Evolutionary conservation across 768 basidiomycete genomes (phyloP), one percentile per base, ranked within the genome.

Genomic region (Amanita exitialis): DNA sequence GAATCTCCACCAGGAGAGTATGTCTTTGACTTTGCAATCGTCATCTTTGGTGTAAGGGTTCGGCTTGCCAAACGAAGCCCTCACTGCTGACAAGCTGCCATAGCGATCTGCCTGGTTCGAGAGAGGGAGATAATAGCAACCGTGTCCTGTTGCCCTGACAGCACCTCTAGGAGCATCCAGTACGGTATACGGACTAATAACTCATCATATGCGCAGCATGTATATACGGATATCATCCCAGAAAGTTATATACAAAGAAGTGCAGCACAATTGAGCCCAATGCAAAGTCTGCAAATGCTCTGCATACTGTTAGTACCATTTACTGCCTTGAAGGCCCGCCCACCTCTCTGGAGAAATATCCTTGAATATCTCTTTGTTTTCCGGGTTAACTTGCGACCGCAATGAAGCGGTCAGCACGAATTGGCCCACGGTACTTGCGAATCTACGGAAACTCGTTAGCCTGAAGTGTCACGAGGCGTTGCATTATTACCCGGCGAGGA

Each of bases 181-280:
- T 4, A 28, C 12, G 30, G 30, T 30, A 38, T 37, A 21, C 21
- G 36, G 18, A 16, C 13, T 21, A 12, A 7, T 20, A 12, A 10
- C 32, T n/a, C 16, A n/a, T n/a, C n/a, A n/a, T n/a, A n/a, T n/a
- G n/a, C 12, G n/a, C n/a, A 4, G 23, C 18, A 15, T 34, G 18
- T 42, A 50, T 21, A 20, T 56, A 44, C 54, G 39, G 55, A 44
- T 44, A 59, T 68, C 63, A 98, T 65, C 95, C 96, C 12, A 99
- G 77, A 77, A 96, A 98, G 70, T 97, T 97, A 77, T 84, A 97
- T 54, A 96, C 94, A 65, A 98, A 99, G 74, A 97, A 93, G 67
- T 99, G 96, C 30, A 99, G 75, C 35, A 98, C 82, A 55, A 98
- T 84, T 2, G 91, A 94, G n/a, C 93, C 93, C 41, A 94, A 66